A percentile compares a stretch with the other conserved stretches of the same genome.
Conservation (phyloP, 208 protist species). For the Novymonas esmeraldas region DNA sequence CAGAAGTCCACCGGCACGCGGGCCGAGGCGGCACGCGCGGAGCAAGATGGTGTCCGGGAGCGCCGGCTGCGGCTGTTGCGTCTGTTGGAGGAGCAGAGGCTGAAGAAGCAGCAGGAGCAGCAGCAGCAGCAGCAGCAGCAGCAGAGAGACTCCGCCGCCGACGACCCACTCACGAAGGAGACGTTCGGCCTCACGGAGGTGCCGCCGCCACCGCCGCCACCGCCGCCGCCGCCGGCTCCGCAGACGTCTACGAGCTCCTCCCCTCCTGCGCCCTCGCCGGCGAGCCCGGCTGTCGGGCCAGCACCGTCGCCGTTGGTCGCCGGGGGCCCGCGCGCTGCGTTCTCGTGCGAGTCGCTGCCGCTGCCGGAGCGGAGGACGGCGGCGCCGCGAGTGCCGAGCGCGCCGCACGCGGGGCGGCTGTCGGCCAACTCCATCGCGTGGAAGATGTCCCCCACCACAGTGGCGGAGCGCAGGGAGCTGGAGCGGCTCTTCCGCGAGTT, state of each 20-base stretch:
- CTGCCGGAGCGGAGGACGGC: not conserved
- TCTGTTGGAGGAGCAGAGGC: constrained; percentile 28
- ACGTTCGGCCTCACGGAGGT: constrained; percentile 47
- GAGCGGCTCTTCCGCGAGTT: constrained; percentile 56
- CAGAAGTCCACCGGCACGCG: not conserved
- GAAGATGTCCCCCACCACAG: constrained; percentile 22
- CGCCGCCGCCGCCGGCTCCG: not conserved
- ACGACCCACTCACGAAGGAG: constrained; percentile 2
- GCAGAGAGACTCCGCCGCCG: constrained; percentile 4
- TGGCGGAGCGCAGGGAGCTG: constrained; percentile 43
- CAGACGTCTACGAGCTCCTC: not conserved
- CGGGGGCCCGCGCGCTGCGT: not conserved
- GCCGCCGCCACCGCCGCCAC: constrained; percentile 1
- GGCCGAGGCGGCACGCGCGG: constrained; percentile 5
- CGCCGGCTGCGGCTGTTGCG: constrained; percentile 48
- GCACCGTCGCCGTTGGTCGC: not conserved
- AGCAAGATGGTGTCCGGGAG: constrained; percentile 39
- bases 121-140: constrained; percentile 22
- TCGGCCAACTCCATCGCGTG: constrained; percentile 5
- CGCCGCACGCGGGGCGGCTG: not conserved
- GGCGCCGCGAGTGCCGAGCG: not conserved
- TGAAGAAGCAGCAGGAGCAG: constrained; percentile 19
- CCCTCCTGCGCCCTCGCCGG: too few species aligned
- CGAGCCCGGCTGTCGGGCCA: too few species aligned
- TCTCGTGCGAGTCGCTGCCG: not conserved